Conservation (phyloP, 768 basidiomycete species). For the Pleurotus platypus region DNA sequence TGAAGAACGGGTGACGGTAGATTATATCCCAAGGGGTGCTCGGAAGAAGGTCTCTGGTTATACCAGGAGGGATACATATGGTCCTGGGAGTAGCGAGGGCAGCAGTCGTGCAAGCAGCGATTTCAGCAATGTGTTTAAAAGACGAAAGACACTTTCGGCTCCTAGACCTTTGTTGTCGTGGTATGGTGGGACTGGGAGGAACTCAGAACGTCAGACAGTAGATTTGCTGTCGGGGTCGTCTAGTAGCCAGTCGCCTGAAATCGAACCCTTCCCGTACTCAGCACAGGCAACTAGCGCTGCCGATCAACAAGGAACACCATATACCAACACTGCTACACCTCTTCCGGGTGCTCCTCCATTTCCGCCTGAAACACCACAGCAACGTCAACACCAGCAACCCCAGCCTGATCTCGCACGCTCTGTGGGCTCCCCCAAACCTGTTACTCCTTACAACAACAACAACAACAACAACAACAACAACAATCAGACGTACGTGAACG, state of each 20-base stretch:
- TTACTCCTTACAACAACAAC: neutral
- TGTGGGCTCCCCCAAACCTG: neutral
- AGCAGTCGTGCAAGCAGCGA: neutral
- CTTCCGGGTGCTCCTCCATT: neutral
- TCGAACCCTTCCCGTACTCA: constrained; percentile 4
- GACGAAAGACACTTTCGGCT: neutral
- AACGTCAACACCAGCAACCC: neutral
- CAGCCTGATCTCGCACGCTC: neutral
- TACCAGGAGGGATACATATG: neutral
- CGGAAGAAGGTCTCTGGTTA: neutral
- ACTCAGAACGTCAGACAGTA: neutral
- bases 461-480: neutral
- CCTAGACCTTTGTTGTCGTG: constrained; percentile 3
- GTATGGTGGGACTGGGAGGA: neutral
- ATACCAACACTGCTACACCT: neutral
- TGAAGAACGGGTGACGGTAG: constrained; percentile 34
- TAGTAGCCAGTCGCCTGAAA: neutral
- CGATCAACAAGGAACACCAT: neutral
- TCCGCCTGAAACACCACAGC: too few relatives aligned
- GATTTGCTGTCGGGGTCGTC: constrained; percentile 5
- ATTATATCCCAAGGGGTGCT: constrained; percentile 33
- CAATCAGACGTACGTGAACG: too few relatives aligned
- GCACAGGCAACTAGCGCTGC: neutral
- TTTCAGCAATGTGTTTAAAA: neutral
- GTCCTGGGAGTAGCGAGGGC: neutral